phyloP scores from a whole-genome alignment of 2,329 filamentous ascomycete species.

The Alternaria ventricosa region DNA sequence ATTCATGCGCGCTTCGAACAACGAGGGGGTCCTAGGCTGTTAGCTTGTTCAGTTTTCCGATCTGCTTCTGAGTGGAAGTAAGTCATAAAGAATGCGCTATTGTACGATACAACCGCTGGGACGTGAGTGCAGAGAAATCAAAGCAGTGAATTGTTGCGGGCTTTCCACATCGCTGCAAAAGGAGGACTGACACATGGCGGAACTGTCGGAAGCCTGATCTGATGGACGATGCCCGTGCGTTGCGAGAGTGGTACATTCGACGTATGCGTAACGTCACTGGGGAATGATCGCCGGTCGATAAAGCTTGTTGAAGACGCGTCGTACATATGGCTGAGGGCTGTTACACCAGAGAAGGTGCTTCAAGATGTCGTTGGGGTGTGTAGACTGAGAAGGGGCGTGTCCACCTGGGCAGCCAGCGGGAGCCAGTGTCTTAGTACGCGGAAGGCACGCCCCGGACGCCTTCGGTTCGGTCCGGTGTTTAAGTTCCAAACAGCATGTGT shows the following conservation, averaged over 20 bases:
- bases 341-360: background rate
- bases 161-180: background rate
- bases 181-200: background rate
- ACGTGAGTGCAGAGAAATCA: background rate
- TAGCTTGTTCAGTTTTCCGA: background rate
- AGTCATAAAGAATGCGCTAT: background rate
- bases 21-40: background rate
- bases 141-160: background rate
- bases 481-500: background rate
- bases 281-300: background rate
- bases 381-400: background rate
- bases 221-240: background rate
- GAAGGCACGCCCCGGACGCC: slow-evolving; percentile 10
- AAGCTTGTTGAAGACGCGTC: background rate
- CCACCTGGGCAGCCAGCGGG: background rate
- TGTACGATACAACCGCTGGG: background rate
- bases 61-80: background rate
- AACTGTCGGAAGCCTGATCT: background rate
- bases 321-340: background rate
- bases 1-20: background rate
- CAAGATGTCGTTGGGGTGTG: background rate
- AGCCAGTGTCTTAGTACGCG: slow-evolving; percentile 5
- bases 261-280: background rate
- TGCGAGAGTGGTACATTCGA: background rate
- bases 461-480: slow-evolving; percentile 11